phyloP scores from a whole-genome alignment of 2,329 filamentous ascomycete species.

The Harringtonia lauricola region DNA sequence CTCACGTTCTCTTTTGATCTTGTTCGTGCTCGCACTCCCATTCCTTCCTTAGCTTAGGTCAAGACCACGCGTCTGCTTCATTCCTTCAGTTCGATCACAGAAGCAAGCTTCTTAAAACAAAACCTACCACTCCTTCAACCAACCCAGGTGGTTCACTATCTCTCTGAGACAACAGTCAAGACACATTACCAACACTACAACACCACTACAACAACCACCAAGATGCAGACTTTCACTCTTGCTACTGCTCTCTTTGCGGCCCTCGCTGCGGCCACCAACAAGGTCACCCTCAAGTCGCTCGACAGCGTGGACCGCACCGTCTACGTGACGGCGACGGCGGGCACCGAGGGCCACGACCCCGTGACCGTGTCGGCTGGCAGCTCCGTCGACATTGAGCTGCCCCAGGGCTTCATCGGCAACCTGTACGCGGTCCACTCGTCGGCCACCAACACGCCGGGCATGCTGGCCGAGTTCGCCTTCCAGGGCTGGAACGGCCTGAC shows the following conservation, averaged over 20 bases:
- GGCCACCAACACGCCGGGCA: slow-evolving; percentile 21
- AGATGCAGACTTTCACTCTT: slow-evolving; percentile 2
- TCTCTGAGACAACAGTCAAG: background rate
- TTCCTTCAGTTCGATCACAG: too few relatives aligned
- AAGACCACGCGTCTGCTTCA: too few relatives aligned
- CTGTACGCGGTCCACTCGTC: slow-evolving; percentile 23
- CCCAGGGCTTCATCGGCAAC: slow-evolving; percentile 20
- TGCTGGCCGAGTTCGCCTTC: slow-evolving; percentile 24
- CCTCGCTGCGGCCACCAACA: slow-evolving; percentile 30
- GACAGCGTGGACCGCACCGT: slow-evolving; percentile 38
- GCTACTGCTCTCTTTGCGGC: slow-evolving; percentile 18
- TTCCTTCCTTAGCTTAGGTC: too few relatives aligned
- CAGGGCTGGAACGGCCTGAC: slow-evolving; percentile 23
- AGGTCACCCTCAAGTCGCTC: slow-evolving; percentile 47
- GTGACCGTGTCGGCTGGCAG: slow-evolving; percentile 27
- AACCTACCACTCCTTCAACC: background rate
- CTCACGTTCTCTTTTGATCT: background rate
- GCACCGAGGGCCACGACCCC: slow-evolving; percentile 21
- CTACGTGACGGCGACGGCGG: slow-evolving; percentile 36
- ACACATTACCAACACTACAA: background rate
- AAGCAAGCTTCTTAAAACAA: too few relatives aligned
- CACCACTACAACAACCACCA: background rate
- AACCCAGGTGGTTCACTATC: background rate
- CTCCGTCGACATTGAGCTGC: slow-evolving; percentile 26
- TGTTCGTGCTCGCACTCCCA: too few relatives aligned